phyloP scores from a whole-genome alignment of 805 yeast genomes.

The Wickerhamomyces strasburgensis region DNA sequence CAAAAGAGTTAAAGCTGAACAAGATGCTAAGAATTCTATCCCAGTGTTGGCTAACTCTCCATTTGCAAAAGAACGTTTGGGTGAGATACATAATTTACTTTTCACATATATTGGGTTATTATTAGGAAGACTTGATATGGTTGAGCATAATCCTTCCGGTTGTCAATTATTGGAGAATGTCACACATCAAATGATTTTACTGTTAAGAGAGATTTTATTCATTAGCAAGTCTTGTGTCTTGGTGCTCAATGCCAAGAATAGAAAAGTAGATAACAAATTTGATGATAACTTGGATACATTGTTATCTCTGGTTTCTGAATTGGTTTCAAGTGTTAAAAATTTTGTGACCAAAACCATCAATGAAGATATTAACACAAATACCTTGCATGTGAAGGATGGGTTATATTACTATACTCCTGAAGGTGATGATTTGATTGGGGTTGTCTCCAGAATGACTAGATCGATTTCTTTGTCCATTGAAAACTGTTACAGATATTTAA shows the following conservation, averaged over 20 bases:
- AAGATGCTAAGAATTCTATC: constrained; percentile 20
- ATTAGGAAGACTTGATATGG: constrained; percentile 71
- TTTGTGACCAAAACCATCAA: constrained; percentile 52
- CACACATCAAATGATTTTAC: constrained; percentile 61
- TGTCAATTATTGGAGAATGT: constrained; percentile 62
- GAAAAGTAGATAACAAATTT: constrained; percentile 16
- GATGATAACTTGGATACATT: constrained; percentile 51
- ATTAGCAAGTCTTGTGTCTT: constrained; percentile 47
- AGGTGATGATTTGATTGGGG: constrained; percentile 59
- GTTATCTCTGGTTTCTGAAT: constrained; percentile 54
- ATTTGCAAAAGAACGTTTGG: constrained; percentile 53
- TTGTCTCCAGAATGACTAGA: constrained; percentile 56
- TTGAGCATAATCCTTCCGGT: constrained; percentile 68
- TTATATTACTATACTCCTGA: constrained; percentile 56
- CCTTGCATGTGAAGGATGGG: constrained; percentile 17
- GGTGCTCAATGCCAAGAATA: constrained; percentile 26
- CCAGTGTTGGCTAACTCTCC: constrained; percentile 53
- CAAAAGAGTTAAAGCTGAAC: constrained; percentile 4
- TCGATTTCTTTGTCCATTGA: constrained; percentile 44
- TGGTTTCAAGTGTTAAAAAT: constrained; percentile 59
- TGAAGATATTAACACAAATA: constrained; percentile 26
- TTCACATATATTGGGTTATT: constrained; percentile 60
- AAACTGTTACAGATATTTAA: constrained; percentile 47
- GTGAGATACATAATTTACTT: constrained; percentile 57
- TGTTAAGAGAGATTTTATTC: constrained; percentile 58